Evolutionary conservation across 495 filamentous ascomycete genomes (phyloP).

Genomic region (Aspergillus ostianus): DNA sequence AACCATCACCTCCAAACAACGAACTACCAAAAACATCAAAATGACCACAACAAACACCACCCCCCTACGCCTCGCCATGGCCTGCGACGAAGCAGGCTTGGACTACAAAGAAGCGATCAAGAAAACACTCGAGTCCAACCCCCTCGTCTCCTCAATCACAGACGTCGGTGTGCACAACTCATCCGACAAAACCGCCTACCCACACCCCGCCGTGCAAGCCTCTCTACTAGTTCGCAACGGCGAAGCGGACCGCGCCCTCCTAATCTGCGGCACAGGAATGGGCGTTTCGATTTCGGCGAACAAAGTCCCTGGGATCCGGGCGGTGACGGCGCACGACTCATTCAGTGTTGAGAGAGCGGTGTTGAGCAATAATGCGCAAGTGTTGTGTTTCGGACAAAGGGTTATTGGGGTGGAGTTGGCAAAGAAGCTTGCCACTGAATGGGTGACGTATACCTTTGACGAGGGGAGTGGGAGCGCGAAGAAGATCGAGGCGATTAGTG

Average conservation of each 20-base stretch:
- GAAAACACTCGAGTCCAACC: constrained; percentile 56
- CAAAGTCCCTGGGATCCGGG: constrained; percentile 69
- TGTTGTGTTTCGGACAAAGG: constrained; percentile 71
- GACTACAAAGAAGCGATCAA: constrained; percentile 69
- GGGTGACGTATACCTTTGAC: constrained; percentile 71
- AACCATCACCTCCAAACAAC: background rate
- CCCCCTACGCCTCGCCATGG: constrained; percentile 44
- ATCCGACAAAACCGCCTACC: constrained; percentile 68
- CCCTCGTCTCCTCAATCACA: constrained; percentile 55
- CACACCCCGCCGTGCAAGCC: constrained; percentile 63
- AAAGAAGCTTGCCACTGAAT: constrained; percentile 63
- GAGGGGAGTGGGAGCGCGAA: constrained; percentile 56
- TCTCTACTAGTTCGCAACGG: constrained; percentile 57
- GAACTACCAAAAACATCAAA: background rate
- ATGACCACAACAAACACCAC: constrained; percentile 12
- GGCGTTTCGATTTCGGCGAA: constrained; percentile 73
- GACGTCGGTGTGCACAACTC: constrained; percentile 57
- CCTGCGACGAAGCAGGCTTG: constrained; percentile 62
- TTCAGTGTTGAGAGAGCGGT: constrained; percentile 67
- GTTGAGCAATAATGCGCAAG: constrained; percentile 72
- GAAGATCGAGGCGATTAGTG: constrained; percentile 64
- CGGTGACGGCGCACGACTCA: constrained; percentile 72
- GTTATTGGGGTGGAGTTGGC: constrained; percentile 69
- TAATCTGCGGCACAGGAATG: constrained; percentile 73
- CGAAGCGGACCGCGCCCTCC: constrained; percentile 59